Evolutionary conservation across 2,329 filamentous ascomycete species (phyloP).

Genomic region (Hyphodiscus sp.): DNA sequence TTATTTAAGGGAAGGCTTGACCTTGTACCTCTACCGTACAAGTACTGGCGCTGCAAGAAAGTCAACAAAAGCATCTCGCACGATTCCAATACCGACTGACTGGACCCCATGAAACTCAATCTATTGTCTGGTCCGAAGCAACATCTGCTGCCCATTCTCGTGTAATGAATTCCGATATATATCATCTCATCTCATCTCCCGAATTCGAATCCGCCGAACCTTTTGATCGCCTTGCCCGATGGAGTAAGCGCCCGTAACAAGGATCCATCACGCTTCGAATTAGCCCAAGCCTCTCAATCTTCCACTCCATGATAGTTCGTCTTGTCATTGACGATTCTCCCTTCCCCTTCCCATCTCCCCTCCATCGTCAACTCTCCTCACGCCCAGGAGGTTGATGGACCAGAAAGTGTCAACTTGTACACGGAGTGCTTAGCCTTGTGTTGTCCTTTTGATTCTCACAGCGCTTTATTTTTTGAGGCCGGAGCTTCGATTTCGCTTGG

Average conservation of each 20-base stretch:
- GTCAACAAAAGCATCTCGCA: not conserved
- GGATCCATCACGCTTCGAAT: not conserved
- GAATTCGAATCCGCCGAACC: not conserved
- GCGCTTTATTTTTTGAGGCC: constrained; percentile 20
- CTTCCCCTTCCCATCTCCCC: constrained; percentile 2
- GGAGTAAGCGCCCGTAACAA: not conserved
- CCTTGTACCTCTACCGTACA: not conserved
- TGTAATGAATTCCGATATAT: not conserved
- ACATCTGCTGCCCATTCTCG: not conserved
- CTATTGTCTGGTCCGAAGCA: not conserved
- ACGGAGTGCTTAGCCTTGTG: constrained; percentile 12
- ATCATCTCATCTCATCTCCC: not conserved
- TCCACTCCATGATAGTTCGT: not conserved
- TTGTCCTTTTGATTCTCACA: constrained; percentile 21
- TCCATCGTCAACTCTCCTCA: constrained; percentile 3
- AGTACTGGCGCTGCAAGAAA: not conserved
- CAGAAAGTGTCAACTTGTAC: constrained; percentile 17
- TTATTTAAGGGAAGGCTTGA: not conserved
- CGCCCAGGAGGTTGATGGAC: constrained; percentile 21
- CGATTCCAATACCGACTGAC: not conserved
- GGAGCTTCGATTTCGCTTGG: constrained; percentile 20
- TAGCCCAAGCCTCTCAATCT: constrained; percentile 2
- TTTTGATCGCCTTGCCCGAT: not conserved
- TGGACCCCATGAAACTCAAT: not conserved
- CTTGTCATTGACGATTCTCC: constrained; percentile 2